phyloP scores from a whole-genome alignment of 139 green algal species.

The Medakamo hakoo region DNA sequence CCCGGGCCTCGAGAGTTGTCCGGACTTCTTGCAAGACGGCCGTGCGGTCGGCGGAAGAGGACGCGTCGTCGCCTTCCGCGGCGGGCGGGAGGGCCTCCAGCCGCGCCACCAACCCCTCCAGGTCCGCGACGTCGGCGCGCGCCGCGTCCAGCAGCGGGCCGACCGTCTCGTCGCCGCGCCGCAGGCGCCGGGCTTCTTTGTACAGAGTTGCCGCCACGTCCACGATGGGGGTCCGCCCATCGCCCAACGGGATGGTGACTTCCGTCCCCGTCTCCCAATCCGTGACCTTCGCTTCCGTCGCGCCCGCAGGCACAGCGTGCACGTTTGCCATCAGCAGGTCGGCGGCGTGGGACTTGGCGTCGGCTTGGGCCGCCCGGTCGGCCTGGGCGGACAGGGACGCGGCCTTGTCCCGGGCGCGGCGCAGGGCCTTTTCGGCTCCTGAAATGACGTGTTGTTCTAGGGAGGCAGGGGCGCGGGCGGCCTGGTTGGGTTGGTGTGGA shows the following conservation, averaged over 20 bases:
- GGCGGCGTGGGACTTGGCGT: conserved; percentile 33
- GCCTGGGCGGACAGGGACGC: conserved; percentile 10
- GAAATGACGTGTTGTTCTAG: too few relatives aligned
- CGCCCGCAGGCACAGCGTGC: conserved; percentile 24
- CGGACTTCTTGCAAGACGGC: too few relatives aligned
- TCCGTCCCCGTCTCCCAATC: conserved; percentile 60
- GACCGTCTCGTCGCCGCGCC: conserved; percentile 35
- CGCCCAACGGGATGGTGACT: conserved; percentile 36
- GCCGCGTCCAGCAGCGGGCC: conserved; percentile 44
- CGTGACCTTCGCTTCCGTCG: conserved; percentile 29
- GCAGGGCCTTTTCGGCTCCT: too few relatives aligned
- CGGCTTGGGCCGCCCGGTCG: conserved; percentile 9
- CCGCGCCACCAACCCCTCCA: conserved; percentile 21
- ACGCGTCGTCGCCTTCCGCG: too few relatives aligned
- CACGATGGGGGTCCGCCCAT: conserved; percentile 11
- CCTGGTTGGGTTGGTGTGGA: too few relatives aligned
- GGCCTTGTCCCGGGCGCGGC: conserved; percentile 6
- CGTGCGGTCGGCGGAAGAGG: too few relatives aligned
- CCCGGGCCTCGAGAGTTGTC: neutral
- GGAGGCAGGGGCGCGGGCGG: too few relatives aligned
- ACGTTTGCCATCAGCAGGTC: conserved; percentile 71
- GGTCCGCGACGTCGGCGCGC: conserved; percentile 13
- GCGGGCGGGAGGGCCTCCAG: conserved; percentile 4
- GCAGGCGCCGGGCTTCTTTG: conserved; percentile 45
- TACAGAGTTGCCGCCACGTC: conserved; percentile 44